phyloP scores from a whole-genome alignment of 169 alveolate species.

The Eimeria tenella region DNA sequence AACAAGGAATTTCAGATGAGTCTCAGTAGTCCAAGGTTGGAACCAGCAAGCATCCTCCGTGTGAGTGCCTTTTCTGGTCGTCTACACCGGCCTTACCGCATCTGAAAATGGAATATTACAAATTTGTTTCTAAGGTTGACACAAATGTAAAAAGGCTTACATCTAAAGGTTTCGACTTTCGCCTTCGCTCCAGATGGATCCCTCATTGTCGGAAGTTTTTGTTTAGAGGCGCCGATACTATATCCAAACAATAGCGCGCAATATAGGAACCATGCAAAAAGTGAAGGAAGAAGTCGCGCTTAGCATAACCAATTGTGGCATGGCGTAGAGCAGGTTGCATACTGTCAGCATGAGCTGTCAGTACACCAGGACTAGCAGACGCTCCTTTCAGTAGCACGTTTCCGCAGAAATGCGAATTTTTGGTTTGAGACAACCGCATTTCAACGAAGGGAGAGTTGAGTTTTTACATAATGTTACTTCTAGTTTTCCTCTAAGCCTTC shows the following conservation, averaged over 20 bases:
- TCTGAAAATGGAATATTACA: conserved; percentile 25
- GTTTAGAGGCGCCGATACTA: conserved; percentile 6
- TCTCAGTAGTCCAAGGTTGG: neutral
- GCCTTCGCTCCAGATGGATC: conserved; percentile 75
- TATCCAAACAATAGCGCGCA: conserved; percentile 21
- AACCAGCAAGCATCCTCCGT: neutral
- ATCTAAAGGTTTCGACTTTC: conserved; percentile 70
- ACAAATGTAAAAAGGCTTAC: conserved; percentile 22
- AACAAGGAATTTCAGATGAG: too few species aligned
- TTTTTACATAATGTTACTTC: too few species aligned
- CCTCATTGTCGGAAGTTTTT: conserved; percentile 41
- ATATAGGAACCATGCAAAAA: conserved; percentile 66
- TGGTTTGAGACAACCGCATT: neutral
- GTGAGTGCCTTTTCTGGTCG: neutral
- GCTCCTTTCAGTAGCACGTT: neutral
- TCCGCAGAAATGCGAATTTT: neutral
- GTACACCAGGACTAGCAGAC: neutral
- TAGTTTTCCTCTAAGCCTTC: too few species aligned
- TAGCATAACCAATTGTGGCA: conserved; percentile 32
- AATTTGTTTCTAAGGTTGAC: neutral
- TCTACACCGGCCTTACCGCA: conserved; percentile 55
- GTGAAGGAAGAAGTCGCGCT: conserved; percentile 68
- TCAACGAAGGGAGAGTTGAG: too few species aligned
- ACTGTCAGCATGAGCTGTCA: conserved; percentile 33
- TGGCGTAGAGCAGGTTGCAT: neutral